Evolutionary conservation across 2,329 filamentous ascomycete species (phyloP).

Genomic region (Rhytidhysteron rufulum): DNA sequence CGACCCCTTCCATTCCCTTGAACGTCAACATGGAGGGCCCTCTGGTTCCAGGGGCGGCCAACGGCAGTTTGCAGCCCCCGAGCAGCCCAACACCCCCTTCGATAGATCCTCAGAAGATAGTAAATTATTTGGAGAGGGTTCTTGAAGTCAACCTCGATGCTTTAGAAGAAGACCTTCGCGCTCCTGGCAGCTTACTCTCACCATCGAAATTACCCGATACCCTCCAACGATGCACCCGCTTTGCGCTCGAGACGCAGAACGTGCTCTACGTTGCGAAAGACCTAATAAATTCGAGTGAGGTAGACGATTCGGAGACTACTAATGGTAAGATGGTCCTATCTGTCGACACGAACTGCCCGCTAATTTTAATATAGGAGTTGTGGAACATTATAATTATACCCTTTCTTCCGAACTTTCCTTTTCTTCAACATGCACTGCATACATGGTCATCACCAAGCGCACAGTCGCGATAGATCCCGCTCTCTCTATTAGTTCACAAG

Average conservation of each 20-base stretch:
- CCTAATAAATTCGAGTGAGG: slow-evolving; percentile 46
- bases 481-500: slow-evolving; percentile 78
- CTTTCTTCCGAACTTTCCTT: slow-evolving; percentile 79
- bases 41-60: slow-evolving; percentile 36
- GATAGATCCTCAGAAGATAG: slow-evolving; percentile 46
- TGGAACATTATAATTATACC: slow-evolving; percentile 64
- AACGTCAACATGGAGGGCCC: slow-evolving; percentile 39
- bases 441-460: slow-evolving; percentile 85
- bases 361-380: slow-evolving; percentile 40
- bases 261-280: slow-evolving; percentile 92
- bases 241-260: slow-evolving; percentile 81
- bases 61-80: slow-evolving; percentile 32
- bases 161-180: slow-evolving; percentile 71
- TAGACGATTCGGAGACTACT: slow-evolving; percentile 26
- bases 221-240: slow-evolving; percentile 79
- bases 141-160: slow-evolving; percentile 48
- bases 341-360: slow-evolving; percentile 10
- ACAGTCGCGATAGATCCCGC: slow-evolving; percentile 81
- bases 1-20: slow-evolving; percentile 18
- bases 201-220: slow-evolving; percentile 71
- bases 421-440: slow-evolving; percentile 74
- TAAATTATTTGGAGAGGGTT: slow-evolving; percentile 47
- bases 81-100: slow-evolving; percentile 34
- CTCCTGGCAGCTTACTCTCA: slow-evolving; percentile 77
- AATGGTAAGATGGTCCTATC: slow-evolving; percentile 24